Base-by-base conservation (phyloP, 176 grass and related monocot genomes). In the Aechmea fasciata region DNA sequence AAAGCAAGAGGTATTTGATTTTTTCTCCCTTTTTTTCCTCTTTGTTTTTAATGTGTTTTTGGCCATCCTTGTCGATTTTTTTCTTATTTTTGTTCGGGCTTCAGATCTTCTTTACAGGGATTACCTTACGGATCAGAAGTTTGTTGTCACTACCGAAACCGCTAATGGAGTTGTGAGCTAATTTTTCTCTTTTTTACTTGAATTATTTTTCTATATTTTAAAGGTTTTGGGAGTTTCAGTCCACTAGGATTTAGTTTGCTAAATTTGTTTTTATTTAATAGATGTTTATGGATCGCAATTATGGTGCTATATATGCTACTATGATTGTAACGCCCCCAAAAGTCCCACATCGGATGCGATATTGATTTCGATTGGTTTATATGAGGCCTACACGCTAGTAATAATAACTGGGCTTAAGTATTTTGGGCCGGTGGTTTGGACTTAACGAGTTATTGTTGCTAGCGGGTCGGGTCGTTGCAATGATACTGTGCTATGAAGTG, bases 1-100 rank as follows among this genome's bases (percentile, higher is more conserved):
- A 79, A 79, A 79, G 76, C 76, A 28, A 69, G 68, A 65, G 76
- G 76, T 78, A 18, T 50, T 64, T 48, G 20, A 12, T 10, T 49
- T 68, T 12, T 25, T 10, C 18, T 10, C 14, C 10, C 29, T 5
- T 7, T 41, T 41, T 7, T 57, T 57, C n/a, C 52, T 8, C 52
- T 2, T 0, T 13, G 1, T 15, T 15, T 57, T 57, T 15, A 8
- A 57, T 2, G 7, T 13, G 17, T 57, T 9, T 3, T 17, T 5
- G 52, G 33, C 7, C 33, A 8, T 41, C 6, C 6, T 41, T 41
- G 33, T 41, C 3, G 4, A 8, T 41, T 41, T 41, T 41, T 41
- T 41, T 41, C 33, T 41, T 41, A 41, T 41, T 41, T 8, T 17
- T 17, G 52, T 17, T 57, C 52, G 52, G n/a, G n/a, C 52, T 15